A percentile compares a stretch with the other conserved stretches of the same genome.
Conservation (phyloP, 176 grass and related monocot species). For the Pontederia crassipes region DNA sequence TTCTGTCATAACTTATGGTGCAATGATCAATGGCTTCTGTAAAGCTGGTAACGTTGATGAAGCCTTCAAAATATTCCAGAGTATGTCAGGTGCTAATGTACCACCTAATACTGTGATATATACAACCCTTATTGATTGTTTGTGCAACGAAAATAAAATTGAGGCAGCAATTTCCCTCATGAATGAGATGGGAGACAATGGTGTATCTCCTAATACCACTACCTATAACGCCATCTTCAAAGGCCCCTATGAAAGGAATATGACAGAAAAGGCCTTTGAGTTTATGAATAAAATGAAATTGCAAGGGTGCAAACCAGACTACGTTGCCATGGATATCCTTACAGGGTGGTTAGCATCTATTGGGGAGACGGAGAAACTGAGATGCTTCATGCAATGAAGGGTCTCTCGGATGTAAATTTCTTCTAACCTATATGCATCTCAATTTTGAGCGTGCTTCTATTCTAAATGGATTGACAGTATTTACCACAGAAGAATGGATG, state of each 20-base stretch:
- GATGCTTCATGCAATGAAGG: too few relatives aligned
- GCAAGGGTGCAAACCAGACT: constrained; percentile 51
- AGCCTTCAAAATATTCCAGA: constrained; percentile 46
- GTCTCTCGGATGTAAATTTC: too few relatives aligned
- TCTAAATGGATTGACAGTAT: too few relatives aligned
- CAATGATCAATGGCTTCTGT: constrained; percentile 70
- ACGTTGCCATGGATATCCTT: constrained; percentile 56
- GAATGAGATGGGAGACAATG: constrained; percentile 44
- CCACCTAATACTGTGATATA: constrained; percentile 48
- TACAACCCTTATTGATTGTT: constrained; percentile 54
- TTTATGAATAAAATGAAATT: constrained; percentile 58
- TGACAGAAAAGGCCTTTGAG: constrained; percentile 47
- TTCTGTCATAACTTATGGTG: constrained; percentile 65
- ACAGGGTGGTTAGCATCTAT: too few relatives aligned
- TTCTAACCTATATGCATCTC: too few relatives aligned
- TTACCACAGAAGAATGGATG: too few relatives aligned
- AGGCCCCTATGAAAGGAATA: constrained; percentile 34
- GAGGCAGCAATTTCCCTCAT: constrained; percentile 35
- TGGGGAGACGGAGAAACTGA: too few relatives aligned
- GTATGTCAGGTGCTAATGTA: constrained; percentile 35
- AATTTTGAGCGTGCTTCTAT: too few relatives aligned
- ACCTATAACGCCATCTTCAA: constrained; percentile 66
- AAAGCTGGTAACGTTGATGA: constrained; percentile 49
- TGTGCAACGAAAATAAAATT: constrained; percentile 34
- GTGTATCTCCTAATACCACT: constrained; percentile 31